These are phyloP conservation scores for Colletotrichum endophyticum DNA, from an alignment of 2,329 filamentous ascomycete genomes.

Conservation along the genomic window DNA sequence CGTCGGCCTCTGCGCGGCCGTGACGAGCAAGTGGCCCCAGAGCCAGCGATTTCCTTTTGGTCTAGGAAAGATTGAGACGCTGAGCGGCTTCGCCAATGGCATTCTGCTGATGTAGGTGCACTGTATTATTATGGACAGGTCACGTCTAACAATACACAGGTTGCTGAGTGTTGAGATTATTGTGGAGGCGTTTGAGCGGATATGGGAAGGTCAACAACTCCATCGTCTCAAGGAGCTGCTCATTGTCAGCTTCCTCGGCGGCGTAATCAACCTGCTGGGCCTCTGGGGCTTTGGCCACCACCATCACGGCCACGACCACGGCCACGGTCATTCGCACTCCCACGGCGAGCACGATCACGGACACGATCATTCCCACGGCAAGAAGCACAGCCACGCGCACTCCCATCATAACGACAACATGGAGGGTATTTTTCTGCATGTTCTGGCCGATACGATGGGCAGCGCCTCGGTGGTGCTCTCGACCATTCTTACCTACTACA, in stretches of 20 bases:
- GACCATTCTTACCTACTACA: conserved; percentile 84
- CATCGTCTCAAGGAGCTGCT: conserved; percentile 86
- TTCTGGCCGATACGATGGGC: conserved; percentile 92
- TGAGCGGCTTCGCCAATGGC: conserved; percentile 96
- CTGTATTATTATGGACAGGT: rapidly evolving
- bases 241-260: conserved; percentile 83
- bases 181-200: conserved; percentile 88
- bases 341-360: conserved; percentile 43
- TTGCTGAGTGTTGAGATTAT: conserved; percentile 96
- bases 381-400: conserved; percentile 44
- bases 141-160: conserved; percentile 44
- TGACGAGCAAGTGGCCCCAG: conserved; percentile 96
- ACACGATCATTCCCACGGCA: conserved; percentile 45
- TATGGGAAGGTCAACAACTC: conserved; percentile 83
- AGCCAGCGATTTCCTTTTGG: conserved; percentile 91
- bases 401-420: conserved; percentile 88
- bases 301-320: conserved; percentile 57
- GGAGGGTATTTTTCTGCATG: conserved; percentile 95
- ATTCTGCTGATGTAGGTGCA: conserved; percentile 82
- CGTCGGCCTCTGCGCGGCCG: conserved; percentile 88
- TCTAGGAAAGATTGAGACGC: conserved; percentile 94
- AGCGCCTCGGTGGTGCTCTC: conserved; percentile 94
- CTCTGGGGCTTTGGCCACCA: conserved; percentile 83
- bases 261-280: conserved; percentile 90
- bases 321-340: conserved; percentile 40